Base-by-base conservation (phyloP, 2,329 filamentous ascomycete genomes). In the Arthrocladium fulminans region DNA sequence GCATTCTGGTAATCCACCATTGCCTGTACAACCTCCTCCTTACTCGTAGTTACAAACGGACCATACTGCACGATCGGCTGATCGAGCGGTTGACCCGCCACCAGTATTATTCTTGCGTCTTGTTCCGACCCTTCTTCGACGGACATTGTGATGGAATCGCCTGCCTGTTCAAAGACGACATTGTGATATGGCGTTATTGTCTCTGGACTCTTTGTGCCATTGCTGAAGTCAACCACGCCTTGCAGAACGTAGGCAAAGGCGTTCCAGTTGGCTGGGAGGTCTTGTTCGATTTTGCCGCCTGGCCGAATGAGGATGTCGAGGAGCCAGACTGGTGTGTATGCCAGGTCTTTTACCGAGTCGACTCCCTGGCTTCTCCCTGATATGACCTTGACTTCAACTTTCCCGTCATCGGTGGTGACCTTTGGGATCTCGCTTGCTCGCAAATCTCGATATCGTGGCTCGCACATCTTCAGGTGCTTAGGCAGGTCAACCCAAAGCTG, bases 261-360 rank as follows among this genome's bases (percentile, higher is more conserved):
- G 65, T 94, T 96, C 87, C 88, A 97, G 23, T 81, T 83, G 53
- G 73, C 69, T 0, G 90, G 90, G 2, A 97, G 63, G 3, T 77
- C 67, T 70, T 97, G 90, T 19, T 73, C 74, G 56, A 97, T 72
- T 51, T 74, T 79, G 40, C 86, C 88, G 46, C 90, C 90, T 0
- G 89, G 88, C 59, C 80, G 70, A 46, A 97, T 78, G 17, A 78
- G 81, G 45, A 96, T 73, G 63, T 97, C 90, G 38, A 97, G 74
- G 53, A 95, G 75, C 90, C 90, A 97, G n/a, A 97, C 88, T 0
- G 92, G 92, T 1, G 90, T 97, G 67, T 97, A 96, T 12, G 90
- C 89, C 38, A 97, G 73, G 61, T 97, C 89, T 63, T 90, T 81
- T 46, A 95, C 79, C 12, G 83, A 88, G 62, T 96, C 89, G 45